These are phyloP conservation scores for Rhodomyrtus psidioides DNA, from an alignment of 441 rosid species.

Conservation along the genomic window DNA sequence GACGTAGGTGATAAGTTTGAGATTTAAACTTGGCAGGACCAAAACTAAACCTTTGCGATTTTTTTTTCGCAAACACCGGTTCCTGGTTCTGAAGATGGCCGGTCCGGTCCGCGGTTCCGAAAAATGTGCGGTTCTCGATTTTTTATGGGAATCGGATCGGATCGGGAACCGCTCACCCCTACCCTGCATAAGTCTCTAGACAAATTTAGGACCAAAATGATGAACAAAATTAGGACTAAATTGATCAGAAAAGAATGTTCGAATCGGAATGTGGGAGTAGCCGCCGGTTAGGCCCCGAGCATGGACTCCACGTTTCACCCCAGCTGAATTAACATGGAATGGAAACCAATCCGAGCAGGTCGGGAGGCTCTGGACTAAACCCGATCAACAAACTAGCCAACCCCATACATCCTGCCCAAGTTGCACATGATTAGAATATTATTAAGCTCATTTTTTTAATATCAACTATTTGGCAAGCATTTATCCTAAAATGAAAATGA, in stretches of 20 bases:
- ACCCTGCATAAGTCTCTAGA: not conserved
- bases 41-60: too few species aligned
- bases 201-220: too few species aligned
- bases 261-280: not conserved
- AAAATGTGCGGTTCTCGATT: too few species aligned
- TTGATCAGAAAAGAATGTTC: not conserved
- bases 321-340: accelerated
- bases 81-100: too few species aligned
- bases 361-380: not conserved
- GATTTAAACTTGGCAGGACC: too few species aligned
- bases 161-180: too few species aligned
- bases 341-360: not conserved
- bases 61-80: too few species aligned
- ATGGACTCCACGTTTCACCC: accelerated
- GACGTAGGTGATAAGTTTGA: too few species aligned
- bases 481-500: not conserved
- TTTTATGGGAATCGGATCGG: too few species aligned
- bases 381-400: accelerated
- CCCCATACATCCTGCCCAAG: accelerated
- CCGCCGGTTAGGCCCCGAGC: not conserved
- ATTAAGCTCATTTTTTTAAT: not conserved
- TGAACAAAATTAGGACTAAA: not conserved
- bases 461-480: not conserved
- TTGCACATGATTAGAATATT: not conserved
- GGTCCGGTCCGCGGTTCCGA: too few species aligned